These are phyloP conservation scores for Solanum tacnaense DNA, from an alignment of 257 asterid species.

Conservation along the genomic window DNA sequence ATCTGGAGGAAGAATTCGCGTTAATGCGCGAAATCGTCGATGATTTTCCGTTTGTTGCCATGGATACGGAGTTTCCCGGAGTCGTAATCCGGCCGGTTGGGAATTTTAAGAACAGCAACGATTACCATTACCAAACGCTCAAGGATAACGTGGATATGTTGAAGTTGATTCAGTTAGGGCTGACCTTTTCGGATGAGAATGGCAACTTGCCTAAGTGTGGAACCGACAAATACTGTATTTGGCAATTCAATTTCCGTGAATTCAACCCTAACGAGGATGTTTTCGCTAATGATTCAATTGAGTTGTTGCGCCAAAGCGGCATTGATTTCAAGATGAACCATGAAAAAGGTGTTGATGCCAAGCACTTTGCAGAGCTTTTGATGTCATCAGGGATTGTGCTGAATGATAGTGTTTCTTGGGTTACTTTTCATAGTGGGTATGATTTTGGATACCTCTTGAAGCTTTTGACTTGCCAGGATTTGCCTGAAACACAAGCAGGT, in stretches of 20 bases:
- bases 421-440: constrained; percentile 41
- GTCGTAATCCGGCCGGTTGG: constrained; percentile 36
- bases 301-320: constrained; percentile 29
- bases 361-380: constrained; percentile 26
- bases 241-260: constrained; percentile 55
- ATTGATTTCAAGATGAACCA: constrained; percentile 27
- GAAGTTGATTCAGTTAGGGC: constrained; percentile 39
- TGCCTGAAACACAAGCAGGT: constrained; percentile 32
- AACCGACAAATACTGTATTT: constrained; percentile 17
- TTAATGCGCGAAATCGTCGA: constrained; percentile 32
- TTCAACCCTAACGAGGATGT: constrained; percentile 35
- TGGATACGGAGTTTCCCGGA: constrained; percentile 51
- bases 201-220: constrained; percentile 36
- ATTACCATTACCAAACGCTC: constrained; percentile 32
- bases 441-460: constrained; percentile 45
- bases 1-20: constrained; percentile 31
- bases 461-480: constrained; percentile 21
- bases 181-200: constrained; percentile 34
- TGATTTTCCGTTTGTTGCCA: constrained; percentile 30
- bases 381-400: constrained; percentile 47
- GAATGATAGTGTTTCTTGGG: constrained; percentile 31
- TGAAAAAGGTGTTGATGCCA: constrained; percentile 26
- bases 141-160: constrained; percentile 38
- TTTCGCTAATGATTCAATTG: constrained; percentile 33
- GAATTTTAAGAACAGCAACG: constrained; percentile 23